phyloP scores from a whole-genome alignment of 352 stramenopile species.

The Ophiocytium majus region DNA sequence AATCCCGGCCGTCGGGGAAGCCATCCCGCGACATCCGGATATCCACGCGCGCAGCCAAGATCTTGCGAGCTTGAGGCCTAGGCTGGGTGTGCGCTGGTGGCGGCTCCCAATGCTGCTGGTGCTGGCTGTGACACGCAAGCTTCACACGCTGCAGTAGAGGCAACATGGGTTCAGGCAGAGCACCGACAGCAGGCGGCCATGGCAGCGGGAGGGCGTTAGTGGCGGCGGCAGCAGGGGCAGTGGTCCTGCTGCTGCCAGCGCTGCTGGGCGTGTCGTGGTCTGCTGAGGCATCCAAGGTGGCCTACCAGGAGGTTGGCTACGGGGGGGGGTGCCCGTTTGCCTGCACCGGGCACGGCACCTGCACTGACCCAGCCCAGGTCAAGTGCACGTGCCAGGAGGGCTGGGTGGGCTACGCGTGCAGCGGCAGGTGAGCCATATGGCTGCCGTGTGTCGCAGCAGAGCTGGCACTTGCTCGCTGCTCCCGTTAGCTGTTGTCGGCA shows the following conservation, averaged over 20 bases:
- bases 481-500: no score
- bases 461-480: no score
- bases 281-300: not conserved
- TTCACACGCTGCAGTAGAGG: not conserved
- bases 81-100: not conserved
- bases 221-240: not conserved
- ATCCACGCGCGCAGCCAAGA: no score
- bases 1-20: not conserved
- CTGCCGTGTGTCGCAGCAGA: slow-evolving; percentile 23
- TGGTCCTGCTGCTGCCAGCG: not conserved
- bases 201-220: not conserved
- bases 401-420: slow-evolving; percentile 73
- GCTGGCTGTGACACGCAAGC: not conserved
- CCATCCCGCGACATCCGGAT: not conserved
- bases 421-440: slow-evolving; percentile 56
- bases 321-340: slow-evolving; percentile 38
- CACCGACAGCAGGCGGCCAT: not conserved
- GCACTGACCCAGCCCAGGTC: slow-evolving; percentile 63
- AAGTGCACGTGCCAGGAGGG: slow-evolving; percentile 69
- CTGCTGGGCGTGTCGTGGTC: not conserved
- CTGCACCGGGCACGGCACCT: slow-evolving; percentile 69
- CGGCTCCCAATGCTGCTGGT: not conserved
- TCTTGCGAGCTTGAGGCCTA: not conserved
- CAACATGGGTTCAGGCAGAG: not conserved
- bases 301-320: slow-evolving; percentile 14